Conservation (phyloP, 345 rosid genomes). For the Bruguiera parviflora region DNA sequence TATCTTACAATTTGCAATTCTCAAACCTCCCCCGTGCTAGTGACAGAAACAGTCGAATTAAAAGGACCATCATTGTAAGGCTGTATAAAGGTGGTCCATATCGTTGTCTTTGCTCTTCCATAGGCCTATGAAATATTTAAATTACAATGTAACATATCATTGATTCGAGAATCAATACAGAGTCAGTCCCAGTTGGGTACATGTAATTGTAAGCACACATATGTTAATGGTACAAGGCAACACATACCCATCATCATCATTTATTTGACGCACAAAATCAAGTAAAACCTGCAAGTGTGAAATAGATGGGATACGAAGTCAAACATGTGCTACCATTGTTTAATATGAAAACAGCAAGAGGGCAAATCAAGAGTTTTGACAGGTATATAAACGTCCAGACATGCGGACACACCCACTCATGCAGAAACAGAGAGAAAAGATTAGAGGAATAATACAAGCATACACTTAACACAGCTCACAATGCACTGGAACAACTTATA, state of each 20-base stretch:
- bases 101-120: conserved; percentile 97
- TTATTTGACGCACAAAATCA: conserved; percentile 87
- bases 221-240: too few relatives aligned
- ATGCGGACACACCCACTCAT: too few relatives aligned
- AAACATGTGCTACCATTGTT: too few relatives aligned
- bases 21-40: conserved; percentile 65
- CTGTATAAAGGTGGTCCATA: conserved; percentile 90
- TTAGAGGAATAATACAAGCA: not conserved
- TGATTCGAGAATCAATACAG: not conserved
- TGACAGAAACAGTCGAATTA: conserved; percentile 59
- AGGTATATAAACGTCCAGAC: not conserved
- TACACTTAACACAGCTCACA: not conserved
- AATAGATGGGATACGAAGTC: conserved; percentile 6
- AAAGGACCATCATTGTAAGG: conserved; percentile 65
- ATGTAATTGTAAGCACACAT: too few relatives aligned
- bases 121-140: conserved; percentile 56
- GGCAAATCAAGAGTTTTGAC: not conserved
- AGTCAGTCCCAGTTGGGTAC: not conserved
- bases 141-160: conserved; percentile 10
- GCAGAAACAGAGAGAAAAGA: too few relatives aligned
- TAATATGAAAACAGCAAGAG: too few relatives aligned
- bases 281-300: conserved; percentile 68
- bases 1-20: conserved; percentile 62
- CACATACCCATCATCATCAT: conserved; percentile 93
- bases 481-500: not conserved